Evolutionary conservation across 2,329 filamentous ascomycete species (phyloP).

Genomic region (Rutstroemia sp.): DNA sequence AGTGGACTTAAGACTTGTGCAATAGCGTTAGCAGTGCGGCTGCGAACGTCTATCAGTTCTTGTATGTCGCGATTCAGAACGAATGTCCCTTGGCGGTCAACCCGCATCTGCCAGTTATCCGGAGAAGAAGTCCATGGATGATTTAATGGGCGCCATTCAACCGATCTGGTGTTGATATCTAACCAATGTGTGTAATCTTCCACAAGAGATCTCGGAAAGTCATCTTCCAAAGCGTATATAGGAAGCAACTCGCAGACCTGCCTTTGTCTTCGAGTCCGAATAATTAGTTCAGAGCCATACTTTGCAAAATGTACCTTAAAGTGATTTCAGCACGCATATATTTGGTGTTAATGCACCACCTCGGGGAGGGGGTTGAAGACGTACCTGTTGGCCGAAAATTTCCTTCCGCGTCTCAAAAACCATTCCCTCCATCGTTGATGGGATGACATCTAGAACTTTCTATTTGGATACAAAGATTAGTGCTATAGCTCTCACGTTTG

Average conservation of each 20-base stretch:
- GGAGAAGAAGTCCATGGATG: not conserved
- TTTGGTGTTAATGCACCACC: not conserved
- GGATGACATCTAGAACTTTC: not conserved
- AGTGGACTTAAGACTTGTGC: too few relatives aligned
- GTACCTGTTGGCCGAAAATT: constrained; percentile 25
- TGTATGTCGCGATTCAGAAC: too few relatives aligned
- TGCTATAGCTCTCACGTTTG: not conserved
- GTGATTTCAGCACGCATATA: too few relatives aligned
- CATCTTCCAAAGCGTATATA: not conserved
- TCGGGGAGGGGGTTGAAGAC: not conserved
- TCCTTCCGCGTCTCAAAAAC: constrained; percentile 27
- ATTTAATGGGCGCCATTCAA: not conserved
- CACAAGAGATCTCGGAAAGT: constrained; percentile 8
- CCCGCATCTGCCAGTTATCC: constrained; percentile 25
- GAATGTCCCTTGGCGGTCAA: too few relatives aligned
- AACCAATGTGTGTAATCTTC: constrained; percentile 10
- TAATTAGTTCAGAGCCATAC: constrained; percentile 22
- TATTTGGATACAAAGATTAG: not conserved
- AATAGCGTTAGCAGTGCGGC: too few relatives aligned
- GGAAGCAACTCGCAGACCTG: constrained; percentile 8
- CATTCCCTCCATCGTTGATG: constrained; percentile 29
- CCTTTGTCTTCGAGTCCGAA: constrained; percentile 14
- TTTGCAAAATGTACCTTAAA: constrained; percentile 28
- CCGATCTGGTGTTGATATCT: not conserved
- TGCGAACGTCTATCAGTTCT: too few relatives aligned